Percentiles rank a stretch among this genome's conserved stretches.
Conservation (phyloP, 2,329 filamentous ascomycete genomes). For the Phaeomoniella chlamydospora region DNA sequence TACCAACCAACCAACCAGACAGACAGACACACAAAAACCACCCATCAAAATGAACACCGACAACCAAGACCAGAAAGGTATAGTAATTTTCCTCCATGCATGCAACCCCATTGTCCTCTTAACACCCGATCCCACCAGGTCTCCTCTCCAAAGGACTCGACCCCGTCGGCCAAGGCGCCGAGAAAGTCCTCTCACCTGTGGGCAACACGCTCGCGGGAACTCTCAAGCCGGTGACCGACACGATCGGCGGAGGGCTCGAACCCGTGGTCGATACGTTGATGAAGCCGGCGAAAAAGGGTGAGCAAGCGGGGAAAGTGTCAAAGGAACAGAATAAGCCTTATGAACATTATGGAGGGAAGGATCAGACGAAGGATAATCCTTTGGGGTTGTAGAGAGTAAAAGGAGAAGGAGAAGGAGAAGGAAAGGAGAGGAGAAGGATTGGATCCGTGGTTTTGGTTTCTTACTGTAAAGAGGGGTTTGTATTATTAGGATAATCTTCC, state of each 20-base stretch:
- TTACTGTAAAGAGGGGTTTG: no score
- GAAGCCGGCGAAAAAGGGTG: neutral
- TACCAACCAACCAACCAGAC: no score
- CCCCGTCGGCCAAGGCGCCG: conserved; percentile 2
- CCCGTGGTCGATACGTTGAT: neutral
- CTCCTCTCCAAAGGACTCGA: conserved; percentile 5
- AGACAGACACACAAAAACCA: no score
- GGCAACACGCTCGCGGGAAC: conserved; percentile 1
- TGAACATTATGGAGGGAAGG: neutral
- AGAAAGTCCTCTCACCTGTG: neutral
- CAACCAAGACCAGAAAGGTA: conserved; percentile 1
- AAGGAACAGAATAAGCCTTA: neutral
- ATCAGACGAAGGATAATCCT: conserved; percentile 2
- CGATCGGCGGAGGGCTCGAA: neutral
- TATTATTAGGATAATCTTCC: no score
- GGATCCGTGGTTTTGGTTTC: no score
- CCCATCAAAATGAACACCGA: neutral
- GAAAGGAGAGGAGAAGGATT: neutral
- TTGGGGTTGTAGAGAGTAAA: conserved; percentile 1
- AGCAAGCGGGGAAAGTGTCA: neutral
- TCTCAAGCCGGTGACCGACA: neutral
- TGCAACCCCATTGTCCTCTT: neutral
- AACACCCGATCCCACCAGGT: neutral
- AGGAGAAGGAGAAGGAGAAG: neutral
- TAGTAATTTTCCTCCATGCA: neutral